phyloP scores from a whole-genome alignment of 2,329 filamentous ascomycete species.

The Cladosporium colombiae region DNA sequence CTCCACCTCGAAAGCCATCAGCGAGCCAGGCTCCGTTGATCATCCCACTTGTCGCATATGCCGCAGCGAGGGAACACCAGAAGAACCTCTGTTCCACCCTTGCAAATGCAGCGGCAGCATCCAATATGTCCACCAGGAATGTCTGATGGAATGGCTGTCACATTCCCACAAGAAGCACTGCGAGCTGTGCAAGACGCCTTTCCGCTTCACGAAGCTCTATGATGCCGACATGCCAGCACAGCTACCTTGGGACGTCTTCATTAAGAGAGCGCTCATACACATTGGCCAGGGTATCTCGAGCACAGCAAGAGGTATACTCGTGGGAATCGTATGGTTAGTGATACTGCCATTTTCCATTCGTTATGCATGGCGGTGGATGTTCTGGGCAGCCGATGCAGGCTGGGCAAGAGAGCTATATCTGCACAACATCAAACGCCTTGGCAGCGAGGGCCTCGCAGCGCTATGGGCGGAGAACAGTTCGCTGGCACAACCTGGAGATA shows the following conservation, averaged over 20 bases:
- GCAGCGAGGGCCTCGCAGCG: neutral
- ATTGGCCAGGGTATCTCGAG: slow-evolving; percentile 46
- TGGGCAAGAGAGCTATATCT: slow-evolving; percentile 52
- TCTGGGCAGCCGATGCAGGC: slow-evolving; percentile 87
- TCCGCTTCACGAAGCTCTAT: slow-evolving; percentile 97
- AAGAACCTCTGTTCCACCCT: slow-evolving; percentile 91
- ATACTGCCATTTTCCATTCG: slow-evolving; percentile 89
- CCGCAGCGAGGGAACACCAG: slow-evolving; percentile 76
- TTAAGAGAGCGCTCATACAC: slow-evolving; percentile 76
- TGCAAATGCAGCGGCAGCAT: slow-evolving; percentile 99
- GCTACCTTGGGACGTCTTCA: slow-evolving; percentile 77
- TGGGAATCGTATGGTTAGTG: slow-evolving; percentile 83
- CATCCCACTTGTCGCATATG: slow-evolving; percentile 90
- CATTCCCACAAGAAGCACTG: slow-evolving; percentile 99
- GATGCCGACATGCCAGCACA: slow-evolving; percentile 87
- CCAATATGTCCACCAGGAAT: slow-evolving; percentile 97
- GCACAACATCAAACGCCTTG: neutral
- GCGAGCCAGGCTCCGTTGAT: slow-evolving; percentile 21
- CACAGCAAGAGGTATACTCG: slow-evolving; percentile 66
- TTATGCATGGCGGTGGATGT: slow-evolving; percentile 87
- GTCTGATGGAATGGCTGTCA: slow-evolving; percentile 96
- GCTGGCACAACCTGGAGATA: slow-evolving; percentile 17
- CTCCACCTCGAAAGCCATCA: slow-evolving; percentile 27
- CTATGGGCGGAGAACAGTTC: slow-evolving; percentile 20
- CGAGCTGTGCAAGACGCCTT: slow-evolving; percentile 97